Evolutionary conservation across 352 stramenopile species (phyloP), one percentile per base, ranked within the genome.

Genomic region (Phytophthora cajani): DNA sequence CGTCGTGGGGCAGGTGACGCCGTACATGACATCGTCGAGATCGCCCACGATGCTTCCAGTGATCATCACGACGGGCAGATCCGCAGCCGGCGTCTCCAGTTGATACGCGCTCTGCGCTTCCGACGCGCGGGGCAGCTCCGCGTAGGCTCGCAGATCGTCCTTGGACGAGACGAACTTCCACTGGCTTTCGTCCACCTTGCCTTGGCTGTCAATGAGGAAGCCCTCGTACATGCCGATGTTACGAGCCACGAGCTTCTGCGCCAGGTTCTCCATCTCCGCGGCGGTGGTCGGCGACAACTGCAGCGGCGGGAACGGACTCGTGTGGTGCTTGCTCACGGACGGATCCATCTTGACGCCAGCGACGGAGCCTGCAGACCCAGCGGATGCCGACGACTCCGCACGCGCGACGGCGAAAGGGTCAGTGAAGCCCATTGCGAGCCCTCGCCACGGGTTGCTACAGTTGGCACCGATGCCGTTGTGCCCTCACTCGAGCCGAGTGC

Each of bases 11-110:
- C 62, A 77, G 10, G 67, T 38, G n/a, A 82, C 46, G 11, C 72
- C 78, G 53, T 81, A 82, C 75, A 85, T 81, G 27, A 77, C 51
- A 51, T 85, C 78, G 51, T 85, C 72, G 3, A 82, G 61, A 17
- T 75, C 54, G 5, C 72, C 75, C 9, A 71, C 44, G 1, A 85
- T 59, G 0, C 71, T 79, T 8, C 77, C 77, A 1, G 69, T 72
- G 11, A 81, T 62, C 50, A 81, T 64, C 3, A 84, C 62, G 21
- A 78, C 67, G 11, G 77, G 74, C 14, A 84, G 33, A 27, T 75
- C 62, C 10, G 57, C 51, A 1, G 51, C 42, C 1, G 72, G 65
- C 2, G 56, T 74, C 12, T 76, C 60, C 3, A 40, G 30, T 17
- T 75, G 52, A 17, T 69, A 71, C 25, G 49, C 9, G 4, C 53